A percentile compares a stretch with the other conserved stretches of the same genome.
These are phyloP conservation scores for Ceratopteris richardii DNA, from an alignment of 75 land plant species.

Conservation along the genomic window DNA sequence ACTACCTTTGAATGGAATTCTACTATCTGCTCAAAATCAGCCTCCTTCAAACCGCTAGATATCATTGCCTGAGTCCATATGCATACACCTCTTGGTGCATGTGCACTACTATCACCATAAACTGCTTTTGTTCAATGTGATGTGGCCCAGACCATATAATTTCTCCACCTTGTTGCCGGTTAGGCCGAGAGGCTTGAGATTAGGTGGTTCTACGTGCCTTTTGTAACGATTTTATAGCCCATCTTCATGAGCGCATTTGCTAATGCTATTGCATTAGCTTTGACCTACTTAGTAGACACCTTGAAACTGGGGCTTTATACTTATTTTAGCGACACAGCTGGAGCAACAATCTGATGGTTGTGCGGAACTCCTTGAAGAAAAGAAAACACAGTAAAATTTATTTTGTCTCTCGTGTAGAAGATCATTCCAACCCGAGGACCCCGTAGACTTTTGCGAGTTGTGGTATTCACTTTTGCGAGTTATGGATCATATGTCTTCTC, in stretches of 20 bases:
- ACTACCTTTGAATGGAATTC: slow-evolving; percentile 3
- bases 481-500: not conserved
- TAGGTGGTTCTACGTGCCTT: slow-evolving; percentile 12
- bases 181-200: slow-evolving; percentile 7
- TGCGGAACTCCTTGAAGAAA: slow-evolving; percentile 44
- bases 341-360: slow-evolving; percentile 11
- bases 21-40: slow-evolving; percentile 11
- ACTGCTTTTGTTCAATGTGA: slow-evolving; percentile 14
- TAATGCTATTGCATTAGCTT: slow-evolving; percentile 8
- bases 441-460: slow-evolving; percentile 10
- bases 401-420: slow-evolving; percentile 11
- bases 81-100: slow-evolving; percentile 10
- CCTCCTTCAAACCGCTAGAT: slow-evolving; percentile 9
- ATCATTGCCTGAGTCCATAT: slow-evolving; percentile 11
- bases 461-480: slow-evolving; percentile 7
- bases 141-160: slow-evolving; percentile 1
- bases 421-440: slow-evolving; percentile 13
- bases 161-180: slow-evolving; percentile 8
- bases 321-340: slow-evolving; percentile 9
- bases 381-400: slow-evolving; percentile 12
- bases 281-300: slow-evolving; percentile 6
- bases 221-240: slow-evolving; percentile 7
- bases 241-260: slow-evolving; percentile 1
- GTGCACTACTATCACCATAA: slow-evolving; percentile 13
- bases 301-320: slow-evolving; percentile 7